Evolutionary conservation across 208 protist species (phyloP), one percentile per base, ranked within the genome.

Genomic region (Acanthamoeba triangularis): DNA sequence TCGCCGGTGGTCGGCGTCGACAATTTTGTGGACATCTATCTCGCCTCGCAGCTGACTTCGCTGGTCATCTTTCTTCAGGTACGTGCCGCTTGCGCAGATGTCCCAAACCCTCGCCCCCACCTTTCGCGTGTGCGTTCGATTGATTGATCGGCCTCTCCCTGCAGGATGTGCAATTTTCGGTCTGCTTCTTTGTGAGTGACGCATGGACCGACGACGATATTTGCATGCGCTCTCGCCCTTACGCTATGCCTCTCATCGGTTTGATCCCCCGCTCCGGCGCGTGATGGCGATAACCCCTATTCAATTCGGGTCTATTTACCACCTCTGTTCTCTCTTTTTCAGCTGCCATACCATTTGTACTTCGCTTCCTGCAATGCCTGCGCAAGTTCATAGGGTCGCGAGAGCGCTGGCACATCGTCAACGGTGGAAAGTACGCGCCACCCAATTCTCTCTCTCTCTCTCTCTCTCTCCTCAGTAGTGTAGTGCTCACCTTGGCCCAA

Each of bases 11-110:
- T 78, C 7, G 69, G 69, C 1, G 69, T 78, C 69, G 69, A 78
- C 69, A 78, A 78, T 35, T 98, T 98, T 63, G 85, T 80, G 20
- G 97, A 98, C 74, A 97, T 98, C 90, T 97, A 96, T 69, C 82
- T 98, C 47, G 97, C 95, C 23, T 96, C 97, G 82, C 96, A 97
- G 41, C 47, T 97, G 4, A 96, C 93, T 10, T 93, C 59, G 30
- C 37, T 97, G 0, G 91, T 95, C 1, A 54, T 97, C 3, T 92
- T 97, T 65, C 80, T 98, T 25, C 88, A 96, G 18, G 96, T 78
- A 25, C 25, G 25, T 30, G 61, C 23, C 16, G 3, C 0, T 23
- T n/a, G n/a, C n/a, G n/a, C n/a, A n/a, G n/a, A n/a, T n/a, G n/a
- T n/a, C n/a, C n/a, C n/a, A n/a, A n/a, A n/a, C n/a, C n/a, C n/a